A percentile compares a stretch with the other conserved stretches of the same genome.
Conservation (phyloP, 768 basidiomycete genomes). For the Cyclocybe aegerita region DNA sequence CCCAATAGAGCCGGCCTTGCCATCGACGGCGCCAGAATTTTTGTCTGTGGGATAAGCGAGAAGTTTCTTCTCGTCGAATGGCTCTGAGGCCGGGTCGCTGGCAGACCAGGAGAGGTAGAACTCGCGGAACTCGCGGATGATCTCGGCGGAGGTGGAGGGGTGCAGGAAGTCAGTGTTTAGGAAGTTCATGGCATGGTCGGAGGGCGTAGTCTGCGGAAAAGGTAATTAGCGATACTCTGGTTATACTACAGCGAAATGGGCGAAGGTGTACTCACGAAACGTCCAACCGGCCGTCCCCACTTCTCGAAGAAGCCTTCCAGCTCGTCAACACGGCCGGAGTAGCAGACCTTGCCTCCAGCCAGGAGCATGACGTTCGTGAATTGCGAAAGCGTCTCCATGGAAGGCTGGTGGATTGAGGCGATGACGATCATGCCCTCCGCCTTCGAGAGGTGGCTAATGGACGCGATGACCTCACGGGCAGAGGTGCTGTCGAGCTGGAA, state of each 20-base stretch:
- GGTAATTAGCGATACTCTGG: no score
- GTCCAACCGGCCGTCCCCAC: constrained; percentile 38
- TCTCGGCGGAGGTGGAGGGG: constrained; percentile 13
- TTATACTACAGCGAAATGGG: no score
- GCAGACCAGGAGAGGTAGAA: constrained; percentile 28
- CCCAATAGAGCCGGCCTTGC: constrained; percentile 25
- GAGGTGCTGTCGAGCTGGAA: constrained; percentile 49
- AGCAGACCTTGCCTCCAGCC: constrained; percentile 47
- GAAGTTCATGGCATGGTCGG: constrained; percentile 61
- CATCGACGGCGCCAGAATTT: constrained; percentile 12
- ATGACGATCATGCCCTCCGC: constrained; percentile 55
- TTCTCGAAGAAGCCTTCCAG: constrained; percentile 39
- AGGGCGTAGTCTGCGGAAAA: constrained; percentile 48
- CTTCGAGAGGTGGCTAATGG: constrained; percentile 44
- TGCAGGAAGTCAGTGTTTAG: constrained; percentile 46
- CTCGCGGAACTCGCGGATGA: constrained; percentile 28
- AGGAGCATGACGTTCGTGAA: constrained; percentile 63
- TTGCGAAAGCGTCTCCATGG: constrained; percentile 55
- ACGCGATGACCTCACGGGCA: constrained; percentile 39
- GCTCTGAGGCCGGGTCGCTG: neutral
- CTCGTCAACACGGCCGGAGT: constrained; percentile 39
- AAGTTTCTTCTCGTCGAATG: constrained; percentile 4
- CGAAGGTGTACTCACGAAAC: constrained; percentile 26
- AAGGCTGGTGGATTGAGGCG: constrained; percentile 69
- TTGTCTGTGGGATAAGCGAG: constrained; percentile 1